Evolutionary conservation across 768 basidiomycete genomes (phyloP).

Genomic region (Panaeolus papilionaceus): DNA sequence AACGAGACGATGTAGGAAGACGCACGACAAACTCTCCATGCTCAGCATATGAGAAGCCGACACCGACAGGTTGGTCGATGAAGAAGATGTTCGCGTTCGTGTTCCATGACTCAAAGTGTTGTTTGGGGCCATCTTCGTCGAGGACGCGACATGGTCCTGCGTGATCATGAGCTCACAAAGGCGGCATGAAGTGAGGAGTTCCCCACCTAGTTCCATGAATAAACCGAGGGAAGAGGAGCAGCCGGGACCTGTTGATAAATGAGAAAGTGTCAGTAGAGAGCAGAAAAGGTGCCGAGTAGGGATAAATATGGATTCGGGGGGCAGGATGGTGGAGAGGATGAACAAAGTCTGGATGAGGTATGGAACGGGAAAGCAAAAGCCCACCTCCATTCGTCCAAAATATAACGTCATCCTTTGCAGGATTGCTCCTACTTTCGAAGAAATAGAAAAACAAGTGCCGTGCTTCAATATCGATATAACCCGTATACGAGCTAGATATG

Average conservation of each 20-base stretch:
- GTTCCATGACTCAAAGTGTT: slow-evolving; percentile 72
- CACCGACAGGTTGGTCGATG: slow-evolving; percentile 67
- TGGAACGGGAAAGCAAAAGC: slow-evolving; percentile 13
- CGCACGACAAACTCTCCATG: slow-evolving; percentile 63
- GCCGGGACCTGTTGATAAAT: neutral
- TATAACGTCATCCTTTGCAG: slow-evolving; percentile 65
- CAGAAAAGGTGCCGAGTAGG: too few relatives aligned
- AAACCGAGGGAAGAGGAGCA: neutral
- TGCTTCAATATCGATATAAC: slow-evolving; percentile 70
- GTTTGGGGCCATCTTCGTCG: slow-evolving; percentile 53
- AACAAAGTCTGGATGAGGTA: too few relatives aligned
- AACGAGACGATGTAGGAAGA: neutral
- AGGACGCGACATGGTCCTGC: slow-evolving; percentile 76
- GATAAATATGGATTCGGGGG: too few relatives aligned
- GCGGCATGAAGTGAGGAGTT: too few relatives aligned
- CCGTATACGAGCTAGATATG: slow-evolving; percentile 57
- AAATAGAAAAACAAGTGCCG: slow-evolving; percentile 79
- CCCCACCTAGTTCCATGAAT: neutral
- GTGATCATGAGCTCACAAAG: slow-evolving; percentile 24
- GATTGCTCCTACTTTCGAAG: slow-evolving; percentile 72
- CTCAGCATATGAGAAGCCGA: slow-evolving; percentile 70
- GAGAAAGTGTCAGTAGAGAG: too few relatives aligned
- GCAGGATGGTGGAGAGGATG: too few relatives aligned
- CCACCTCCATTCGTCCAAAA: slow-evolving; percentile 61
- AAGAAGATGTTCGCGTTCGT: slow-evolving; percentile 70